Evolutionary conservation across 1,139 yeast species (phyloP).

Genomic region (Blastobotrys serpentis): DNA sequence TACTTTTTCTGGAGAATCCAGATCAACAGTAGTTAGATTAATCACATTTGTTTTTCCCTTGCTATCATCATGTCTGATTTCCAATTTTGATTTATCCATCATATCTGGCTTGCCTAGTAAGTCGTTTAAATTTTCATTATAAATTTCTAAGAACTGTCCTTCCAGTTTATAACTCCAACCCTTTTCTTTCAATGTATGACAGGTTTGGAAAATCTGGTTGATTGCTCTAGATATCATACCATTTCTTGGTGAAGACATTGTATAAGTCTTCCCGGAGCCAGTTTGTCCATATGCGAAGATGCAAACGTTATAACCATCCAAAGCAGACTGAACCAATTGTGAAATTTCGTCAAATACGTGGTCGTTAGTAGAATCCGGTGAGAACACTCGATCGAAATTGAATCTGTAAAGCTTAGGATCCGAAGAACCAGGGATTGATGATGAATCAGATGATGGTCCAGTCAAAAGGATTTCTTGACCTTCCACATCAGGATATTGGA

Average conservation of each 20-base stretch:
- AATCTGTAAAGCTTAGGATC: conserved; percentile 46
- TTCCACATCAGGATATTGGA: conserved; percentile 53
- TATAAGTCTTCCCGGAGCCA: conserved; percentile 92
- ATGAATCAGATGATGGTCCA: conserved; percentile 28
- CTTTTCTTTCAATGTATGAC: conserved; percentile 47
- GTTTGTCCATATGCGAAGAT: conserved; percentile 98
- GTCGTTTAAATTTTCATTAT: conserved; percentile 79
- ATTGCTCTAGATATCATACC: conserved; percentile 87
- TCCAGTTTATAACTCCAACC: conserved; percentile 67
- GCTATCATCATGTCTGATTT: conserved; percentile 69
- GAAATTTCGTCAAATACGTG: conserved; percentile 81
- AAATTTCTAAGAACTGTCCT: conserved; percentile 87
- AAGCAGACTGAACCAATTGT: conserved; percentile 81
- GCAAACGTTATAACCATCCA: conserved; percentile 90
- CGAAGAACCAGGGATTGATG: conserved; percentile 29
- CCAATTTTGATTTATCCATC: conserved; percentile 47
- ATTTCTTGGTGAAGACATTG: conserved; percentile 69
- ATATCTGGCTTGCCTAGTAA: conserved; percentile 47
- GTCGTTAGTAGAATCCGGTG: conserved; percentile 50
- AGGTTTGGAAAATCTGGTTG: conserved; percentile 64
- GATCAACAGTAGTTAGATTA: conserved; percentile 52
- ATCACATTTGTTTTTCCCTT: conserved; percentile 56
- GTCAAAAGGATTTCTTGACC: conserved; percentile 41
- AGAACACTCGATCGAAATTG: conserved; percentile 78
- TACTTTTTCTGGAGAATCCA: conserved; percentile 54